phyloP scores from a whole-genome alignment of 2,329 filamentous ascomycete species.

The Penicillium sp. region DNA sequence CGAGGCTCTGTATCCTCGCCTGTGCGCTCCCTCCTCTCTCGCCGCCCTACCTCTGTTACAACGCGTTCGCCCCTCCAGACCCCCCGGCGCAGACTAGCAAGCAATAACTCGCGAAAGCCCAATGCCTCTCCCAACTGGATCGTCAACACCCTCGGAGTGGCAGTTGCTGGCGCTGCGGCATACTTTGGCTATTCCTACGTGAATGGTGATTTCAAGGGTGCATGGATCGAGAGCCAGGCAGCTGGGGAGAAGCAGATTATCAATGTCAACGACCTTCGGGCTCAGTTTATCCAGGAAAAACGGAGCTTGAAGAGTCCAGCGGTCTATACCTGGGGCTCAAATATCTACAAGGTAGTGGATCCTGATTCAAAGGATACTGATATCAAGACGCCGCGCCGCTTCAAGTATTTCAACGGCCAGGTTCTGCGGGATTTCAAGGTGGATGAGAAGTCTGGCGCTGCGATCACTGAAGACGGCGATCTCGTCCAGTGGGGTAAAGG shows the following conservation, averaged over 20 bases:
- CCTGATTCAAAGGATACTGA: slow-evolving; percentile 75
- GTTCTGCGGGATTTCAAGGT: slow-evolving; percentile 85
- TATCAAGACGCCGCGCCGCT: slow-evolving; percentile 77
- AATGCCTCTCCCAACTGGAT: slow-evolving; percentile 30
- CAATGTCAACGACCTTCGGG: slow-evolving; percentile 67
- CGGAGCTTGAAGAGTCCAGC: slow-evolving; percentile 79
- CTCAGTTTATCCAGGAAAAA: slow-evolving; percentile 85
- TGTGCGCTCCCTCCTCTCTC: slow-evolving; percentile 21
- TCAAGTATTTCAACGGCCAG: slow-evolving; percentile 80
- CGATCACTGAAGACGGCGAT: slow-evolving; percentile 84
- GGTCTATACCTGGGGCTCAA: slow-evolving; percentile 92
- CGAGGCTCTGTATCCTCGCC: slow-evolving; percentile 27
- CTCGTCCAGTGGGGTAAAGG: slow-evolving; percentile 87
- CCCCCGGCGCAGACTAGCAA: slow-evolving; percentile 34
- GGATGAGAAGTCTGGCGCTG: slow-evolving; percentile 77
- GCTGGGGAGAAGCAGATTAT: slow-evolving; percentile 23
- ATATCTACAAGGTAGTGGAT: slow-evolving; percentile 79
- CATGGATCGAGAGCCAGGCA: slow-evolving; percentile 19
- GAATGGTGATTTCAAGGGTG: slow-evolving; percentile 21
- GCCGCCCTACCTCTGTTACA: slow-evolving; percentile 21
- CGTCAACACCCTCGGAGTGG: slow-evolving; percentile 33
- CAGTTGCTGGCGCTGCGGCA: slow-evolving; percentile 33
- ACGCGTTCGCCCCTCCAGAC: slow-evolving; percentile 21
- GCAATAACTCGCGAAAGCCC: slow-evolving; percentile 22
- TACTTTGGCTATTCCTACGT: slow-evolving; percentile 36